Evolutionary conservation across 2,329 filamentous ascomycete genomes (phyloP).

Genomic region (Diplodia seriata): DNA sequence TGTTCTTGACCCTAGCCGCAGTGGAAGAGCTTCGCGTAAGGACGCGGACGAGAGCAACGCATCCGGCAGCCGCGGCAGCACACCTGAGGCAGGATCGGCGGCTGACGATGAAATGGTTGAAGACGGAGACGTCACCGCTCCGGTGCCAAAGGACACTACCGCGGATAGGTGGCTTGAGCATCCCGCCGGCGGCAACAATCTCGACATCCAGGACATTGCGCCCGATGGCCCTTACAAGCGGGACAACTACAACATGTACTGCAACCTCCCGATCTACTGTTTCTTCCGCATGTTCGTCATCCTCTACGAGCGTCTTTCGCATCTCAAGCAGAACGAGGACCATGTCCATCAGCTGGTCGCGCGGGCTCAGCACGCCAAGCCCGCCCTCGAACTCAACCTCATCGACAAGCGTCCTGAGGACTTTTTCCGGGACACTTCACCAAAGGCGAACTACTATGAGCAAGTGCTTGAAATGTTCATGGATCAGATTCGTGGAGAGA

Average conservation of each 20-base stretch:
- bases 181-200: slow-evolving; percentile 62
- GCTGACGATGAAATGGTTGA: slow-evolving; percentile 78
- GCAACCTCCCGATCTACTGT: slow-evolving; percentile 88
- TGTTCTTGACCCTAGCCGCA: slow-evolving; percentile 78
- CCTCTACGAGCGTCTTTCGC: slow-evolving; percentile 83
- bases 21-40: slow-evolving; percentile 71
- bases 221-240: slow-evolving; percentile 81
- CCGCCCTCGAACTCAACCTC: slow-evolving; percentile 83
- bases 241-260: slow-evolving; percentile 86
- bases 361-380: slow-evolving; percentile 76
- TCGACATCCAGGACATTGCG: slow-evolving; percentile 70
- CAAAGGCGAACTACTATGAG: slow-evolving; percentile 76
- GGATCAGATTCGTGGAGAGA: slow-evolving; percentile 80
- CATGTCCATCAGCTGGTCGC: slow-evolving; percentile 76
- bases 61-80: slow-evolving; percentile 84
- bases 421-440: slow-evolving; percentile 73
- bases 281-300: slow-evolving; percentile 94
- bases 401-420: slow-evolving; percentile 76
- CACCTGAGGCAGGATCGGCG: slow-evolving; percentile 79
- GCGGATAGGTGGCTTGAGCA: slow-evolving; percentile 69
- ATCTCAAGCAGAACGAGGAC: slow-evolving; percentile 80
- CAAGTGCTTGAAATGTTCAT: slow-evolving; percentile 87
- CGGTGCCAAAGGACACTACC: slow-evolving; percentile 61
- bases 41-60: slow-evolving; percentile 82
- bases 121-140: slow-evolving; percentile 48